Evolutionary conservation across 441 rosid species (phyloP).

Genomic region (Jatropha podagrica): DNA sequence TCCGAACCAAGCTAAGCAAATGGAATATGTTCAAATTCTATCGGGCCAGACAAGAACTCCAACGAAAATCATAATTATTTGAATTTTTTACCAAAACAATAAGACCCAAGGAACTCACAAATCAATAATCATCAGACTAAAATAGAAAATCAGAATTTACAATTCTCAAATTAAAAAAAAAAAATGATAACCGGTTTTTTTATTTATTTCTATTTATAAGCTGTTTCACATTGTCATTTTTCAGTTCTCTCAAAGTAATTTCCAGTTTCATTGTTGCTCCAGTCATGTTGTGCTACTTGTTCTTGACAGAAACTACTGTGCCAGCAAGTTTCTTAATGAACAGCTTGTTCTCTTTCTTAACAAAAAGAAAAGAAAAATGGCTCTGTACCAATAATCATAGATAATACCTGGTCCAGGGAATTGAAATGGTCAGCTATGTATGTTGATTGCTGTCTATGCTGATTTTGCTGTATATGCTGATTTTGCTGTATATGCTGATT

Average conservation of each 20-base stretch:
- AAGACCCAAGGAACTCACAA: background rate
- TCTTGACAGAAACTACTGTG: too few relatives aligned
- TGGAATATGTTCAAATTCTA: background rate
- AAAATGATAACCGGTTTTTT: background rate
- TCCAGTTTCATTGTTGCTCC: too few relatives aligned
- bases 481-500: background rate
- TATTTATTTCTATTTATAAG: background rate
- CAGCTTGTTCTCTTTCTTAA: too few relatives aligned
- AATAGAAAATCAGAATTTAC: background rate
- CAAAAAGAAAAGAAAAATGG: too few relatives aligned
- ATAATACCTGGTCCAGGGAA: slow-evolving; percentile 69
- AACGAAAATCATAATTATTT: background rate
- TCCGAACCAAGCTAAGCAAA: background rate
- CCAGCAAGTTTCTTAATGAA: too few relatives aligned
- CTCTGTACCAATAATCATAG: background rate
- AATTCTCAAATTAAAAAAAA: background rate
- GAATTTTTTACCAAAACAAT: background rate
- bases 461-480: slow-evolving; percentile 32
- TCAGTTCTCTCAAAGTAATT: too few relatives aligned
- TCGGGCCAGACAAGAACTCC: background rate
- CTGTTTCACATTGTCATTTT: background rate
- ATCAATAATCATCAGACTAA: background rate
- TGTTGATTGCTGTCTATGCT: slow-evolving; percentile 34
- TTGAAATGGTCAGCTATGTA: slow-evolving; percentile 69
- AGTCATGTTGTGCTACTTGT: too few relatives aligned